These are phyloP conservation scores for Andalucia godoyi DNA, from an alignment of 78 protist genomes.

Conservation along the genomic window DNA sequence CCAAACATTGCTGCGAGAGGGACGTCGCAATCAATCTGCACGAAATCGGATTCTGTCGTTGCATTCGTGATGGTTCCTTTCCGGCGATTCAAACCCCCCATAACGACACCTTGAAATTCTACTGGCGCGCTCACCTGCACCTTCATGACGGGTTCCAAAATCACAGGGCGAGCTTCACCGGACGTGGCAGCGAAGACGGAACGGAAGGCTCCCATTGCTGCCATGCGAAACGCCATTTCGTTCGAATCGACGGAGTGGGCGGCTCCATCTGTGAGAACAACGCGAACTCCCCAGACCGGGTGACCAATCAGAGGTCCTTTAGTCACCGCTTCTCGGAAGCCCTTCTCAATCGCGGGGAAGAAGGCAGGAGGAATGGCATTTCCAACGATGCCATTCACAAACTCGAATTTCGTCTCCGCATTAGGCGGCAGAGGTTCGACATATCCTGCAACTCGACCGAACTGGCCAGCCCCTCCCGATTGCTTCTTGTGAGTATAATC, in stretches of 20 bases:
- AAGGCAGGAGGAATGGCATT: conserved; percentile 69
- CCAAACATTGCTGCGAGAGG: conserved; percentile 90
- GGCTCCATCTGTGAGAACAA: conserved; percentile 24
- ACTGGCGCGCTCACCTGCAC: conserved; percentile 68
- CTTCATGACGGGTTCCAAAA: conserved; percentile 87
- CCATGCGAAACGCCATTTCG: conserved; percentile 81
- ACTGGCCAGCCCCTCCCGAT: conserved; percentile 93
- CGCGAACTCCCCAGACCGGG: conserved; percentile 68
- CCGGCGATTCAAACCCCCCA: conserved; percentile 45
- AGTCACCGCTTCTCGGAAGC: conserved; percentile 37
- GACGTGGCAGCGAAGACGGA: conserved; percentile 36
- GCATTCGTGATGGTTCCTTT: conserved; percentile 47
- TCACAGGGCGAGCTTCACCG: conserved; percentile 35
- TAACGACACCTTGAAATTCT: conserved; percentile 66
- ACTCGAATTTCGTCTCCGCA: conserved; percentile 20
- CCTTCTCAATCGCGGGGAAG: conserved; percentile 44
- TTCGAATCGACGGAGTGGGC: conserved; percentile 79
- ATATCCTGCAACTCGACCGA: conserved; percentile 67
- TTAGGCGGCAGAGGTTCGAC: conserved; percentile 56
- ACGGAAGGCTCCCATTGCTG: conserved; percentile 50
- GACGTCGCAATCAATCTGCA: conserved; percentile 48
- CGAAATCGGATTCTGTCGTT: conserved; percentile 14
- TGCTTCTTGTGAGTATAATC: conserved; percentile 87
- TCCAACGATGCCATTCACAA: conserved; percentile 57
- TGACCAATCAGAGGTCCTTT: conserved; percentile 70